Base-by-base conservation (phyloP, 208 protist species). In the Wallacemonas sp. region DNA sequence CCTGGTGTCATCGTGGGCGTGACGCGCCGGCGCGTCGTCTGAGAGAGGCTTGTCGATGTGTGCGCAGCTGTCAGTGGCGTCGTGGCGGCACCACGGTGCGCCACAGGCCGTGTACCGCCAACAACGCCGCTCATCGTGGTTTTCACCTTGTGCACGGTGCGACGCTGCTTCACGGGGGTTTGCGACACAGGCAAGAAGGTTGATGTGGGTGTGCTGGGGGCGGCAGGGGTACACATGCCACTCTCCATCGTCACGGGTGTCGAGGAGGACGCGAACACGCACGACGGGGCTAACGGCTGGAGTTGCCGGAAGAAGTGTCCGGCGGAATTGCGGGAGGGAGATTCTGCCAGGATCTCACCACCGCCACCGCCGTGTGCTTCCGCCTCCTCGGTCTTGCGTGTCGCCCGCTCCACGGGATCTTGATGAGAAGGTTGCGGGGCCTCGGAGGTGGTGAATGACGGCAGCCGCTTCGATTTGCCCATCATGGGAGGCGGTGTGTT, bases 101-200 rank as follows among this genome's bases (percentile, higher is more conserved):
- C n/a, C n/a, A n/a, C n/a, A n/a, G n/a, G n/a, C n/a, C n/a, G 9
- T 6, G 42, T 11, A 3, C 2, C 3, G 41, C 27, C 30, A 14
- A 12, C 3, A 34, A 17, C 58, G 49, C 46, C 51, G 19, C 30
- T 27, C 30, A 26, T 21, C 5, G 3, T 24, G 51, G 0, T 14
- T 3, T n/a, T 21, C 12, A 2, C 44, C 14, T 46, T 67, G 55
- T 82, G 76, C 28, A 75, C 53, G 24, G 78, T 84, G 34, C 78
- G 63, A 1, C 69, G 71, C 30, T 84, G 63, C 36, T 84, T 84
- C 27, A 73, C 51, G 14, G 78, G 78, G 9, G 78, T 84, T 39
- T 76, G 49, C 19, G 77, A 54, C 15, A 68, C 42, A 14, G 41
- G 36, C 19, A 62, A 47, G 28, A 28, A 47, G 15, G 8, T 11